Conservation (phyloP, 495 filamentous ascomycete species). For the Penicillium argentinense region DNA sequence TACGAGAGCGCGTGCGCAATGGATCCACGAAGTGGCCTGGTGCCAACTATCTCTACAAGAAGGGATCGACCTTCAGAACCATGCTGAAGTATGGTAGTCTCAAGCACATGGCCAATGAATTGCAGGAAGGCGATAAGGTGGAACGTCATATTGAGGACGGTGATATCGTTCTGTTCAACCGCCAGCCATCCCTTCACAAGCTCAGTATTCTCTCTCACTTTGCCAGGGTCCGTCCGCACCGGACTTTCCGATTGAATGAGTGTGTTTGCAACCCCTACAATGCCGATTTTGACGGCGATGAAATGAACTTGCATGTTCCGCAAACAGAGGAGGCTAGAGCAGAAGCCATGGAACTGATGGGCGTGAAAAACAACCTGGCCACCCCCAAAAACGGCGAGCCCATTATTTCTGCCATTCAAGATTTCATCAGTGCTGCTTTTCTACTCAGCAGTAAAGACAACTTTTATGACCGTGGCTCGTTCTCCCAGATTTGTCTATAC, state of each 20-base stretch:
- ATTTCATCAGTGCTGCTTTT: constrained; percentile 96
- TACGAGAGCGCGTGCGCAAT: constrained; percentile 67
- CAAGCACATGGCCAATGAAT: constrained; percentile 62
- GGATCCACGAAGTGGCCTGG: constrained; percentile 81
- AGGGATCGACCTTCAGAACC: constrained; percentile 63
- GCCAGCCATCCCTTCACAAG: constrained; percentile 96
- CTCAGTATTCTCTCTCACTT: constrained; percentile 94
- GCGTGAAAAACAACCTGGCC: constrained; percentile 91
- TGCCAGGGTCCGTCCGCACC: constrained; percentile 89
- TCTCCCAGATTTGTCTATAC: constrained; percentile 85
- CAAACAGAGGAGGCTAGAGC: constrained; percentile 96
- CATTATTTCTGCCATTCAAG: constrained; percentile 96
- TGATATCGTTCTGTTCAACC: constrained; percentile 97
- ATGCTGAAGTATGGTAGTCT: constrained; percentile 73
- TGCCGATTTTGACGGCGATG: constrained; percentile 98
- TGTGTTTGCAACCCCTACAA: constrained; percentile 99
- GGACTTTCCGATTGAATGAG: constrained; percentile 95
- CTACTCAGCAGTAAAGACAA: constrained; percentile 88
- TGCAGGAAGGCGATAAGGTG: constrained; percentile 83
- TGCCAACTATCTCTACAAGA: constrained; percentile 79
- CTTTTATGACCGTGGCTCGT: constrained; percentile 83
- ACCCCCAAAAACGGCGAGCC: constrained; percentile 98
- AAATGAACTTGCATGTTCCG: constrained; percentile 98
- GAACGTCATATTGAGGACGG: constrained; percentile 94
- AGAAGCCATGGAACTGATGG: constrained; percentile 96